These are phyloP conservation scores for Cryptococcus deneoformans DNA, from an alignment of 1,284 basidiomycete genomes.

Conservation along the genomic window DNA sequence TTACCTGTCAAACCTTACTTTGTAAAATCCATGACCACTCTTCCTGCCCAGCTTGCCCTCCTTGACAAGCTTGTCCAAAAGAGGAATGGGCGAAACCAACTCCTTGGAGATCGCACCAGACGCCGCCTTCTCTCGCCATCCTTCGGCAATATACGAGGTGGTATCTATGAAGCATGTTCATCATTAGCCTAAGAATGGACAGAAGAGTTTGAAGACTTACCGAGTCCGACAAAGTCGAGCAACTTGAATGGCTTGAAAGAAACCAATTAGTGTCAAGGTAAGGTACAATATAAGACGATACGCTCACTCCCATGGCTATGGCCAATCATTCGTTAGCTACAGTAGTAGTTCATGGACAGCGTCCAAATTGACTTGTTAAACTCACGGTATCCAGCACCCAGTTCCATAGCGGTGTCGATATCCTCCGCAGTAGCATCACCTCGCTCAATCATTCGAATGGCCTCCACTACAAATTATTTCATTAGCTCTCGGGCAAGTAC, in stretches of 20 bases:
- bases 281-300: neutral
- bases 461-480: constrained; percentile 49
- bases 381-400: constrained; percentile 56
- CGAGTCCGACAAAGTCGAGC: constrained; percentile 57
- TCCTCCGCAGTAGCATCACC: constrained; percentile 58
- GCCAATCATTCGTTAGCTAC: neutral
- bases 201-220: constrained; percentile 34
- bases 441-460: constrained; percentile 58
- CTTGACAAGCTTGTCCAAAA: constrained; percentile 54
- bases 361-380: constrained; percentile 6
- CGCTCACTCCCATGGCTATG: constrained; percentile 48
- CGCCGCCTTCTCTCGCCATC: constrained; percentile 55
- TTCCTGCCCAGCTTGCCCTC: constrained; percentile 57
- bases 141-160: constrained; percentile 53
- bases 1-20: constrained; percentile 31
- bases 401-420: constrained; percentile 60
- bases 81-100: constrained; percentile 51
- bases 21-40: constrained; percentile 51
- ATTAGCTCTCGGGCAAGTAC: too few species aligned
- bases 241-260: constrained; percentile 55
- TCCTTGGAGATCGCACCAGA: constrained; percentile 50
- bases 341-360: too few species aligned
- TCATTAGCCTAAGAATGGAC: neutral
- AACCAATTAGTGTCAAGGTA: too few species aligned
- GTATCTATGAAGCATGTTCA: constrained; percentile 30